A percentile compares a stretch with the other conserved stretches of the same genome.
phyloP scores from a whole-genome alignment of 2,329 filamentous ascomycete species.

The Xylariaceae sp. region DNA sequence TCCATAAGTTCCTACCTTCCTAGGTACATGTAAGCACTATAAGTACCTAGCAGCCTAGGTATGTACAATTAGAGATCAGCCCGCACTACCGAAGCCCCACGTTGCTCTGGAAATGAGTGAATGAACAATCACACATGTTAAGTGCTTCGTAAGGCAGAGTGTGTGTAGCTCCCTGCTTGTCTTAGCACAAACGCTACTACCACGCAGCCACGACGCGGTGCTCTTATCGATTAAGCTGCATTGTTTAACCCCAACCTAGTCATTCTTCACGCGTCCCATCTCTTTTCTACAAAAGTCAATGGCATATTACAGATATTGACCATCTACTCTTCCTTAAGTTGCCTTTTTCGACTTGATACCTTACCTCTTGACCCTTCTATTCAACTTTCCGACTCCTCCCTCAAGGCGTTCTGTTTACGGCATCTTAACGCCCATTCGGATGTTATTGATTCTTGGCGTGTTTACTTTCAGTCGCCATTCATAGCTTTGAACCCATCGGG shows the following conservation, averaged over 20 bases:
- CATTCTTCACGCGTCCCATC: conserved; percentile 1
- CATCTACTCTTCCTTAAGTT: background rate
- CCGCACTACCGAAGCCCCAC: conserved; percentile 25
- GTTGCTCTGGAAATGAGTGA: conserved; percentile 31
- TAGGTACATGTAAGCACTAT: too few species aligned
- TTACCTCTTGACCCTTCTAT: background rate
- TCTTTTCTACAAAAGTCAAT: background rate
- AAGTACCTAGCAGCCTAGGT: too few species aligned
- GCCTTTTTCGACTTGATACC: background rate
- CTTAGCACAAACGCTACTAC: background rate
- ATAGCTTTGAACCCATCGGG: background rate
- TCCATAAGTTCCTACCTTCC: too few species aligned
- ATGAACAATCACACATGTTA: too few species aligned
- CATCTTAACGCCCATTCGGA: background rate
- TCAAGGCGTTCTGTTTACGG: background rate
- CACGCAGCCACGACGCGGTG: conserved; percentile 32
- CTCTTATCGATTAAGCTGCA: conserved; percentile 23
- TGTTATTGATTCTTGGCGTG: background rate
- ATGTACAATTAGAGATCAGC: background rate
- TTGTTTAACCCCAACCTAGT: background rate
- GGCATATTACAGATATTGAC: background rate
- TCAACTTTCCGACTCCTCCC: background rate
- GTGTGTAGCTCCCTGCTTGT: background rate
- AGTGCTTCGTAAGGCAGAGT: too few species aligned
- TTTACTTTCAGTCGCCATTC: background rate